phyloP scores from a whole-genome alignment of 805 yeast species.

The Candida ortonii region DNA sequence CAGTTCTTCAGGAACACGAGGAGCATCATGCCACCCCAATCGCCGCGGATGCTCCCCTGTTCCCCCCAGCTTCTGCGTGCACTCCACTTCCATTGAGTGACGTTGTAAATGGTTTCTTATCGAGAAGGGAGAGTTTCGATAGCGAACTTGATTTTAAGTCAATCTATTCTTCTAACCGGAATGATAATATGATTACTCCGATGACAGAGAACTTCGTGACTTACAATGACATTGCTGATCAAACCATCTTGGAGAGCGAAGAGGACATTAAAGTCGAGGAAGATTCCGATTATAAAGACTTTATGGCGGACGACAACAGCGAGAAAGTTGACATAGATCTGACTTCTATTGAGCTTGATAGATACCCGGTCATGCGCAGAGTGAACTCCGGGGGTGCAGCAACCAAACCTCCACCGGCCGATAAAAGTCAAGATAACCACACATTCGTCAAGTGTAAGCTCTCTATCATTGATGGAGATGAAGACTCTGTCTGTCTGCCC shows the following conservation, averaged over 20 bases:
- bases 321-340: constrained; percentile 11
- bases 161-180: constrained; percentile 6
- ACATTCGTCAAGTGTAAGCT: constrained; percentile 47
- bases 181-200: constrained; percentile 2
- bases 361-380: constrained; percentile 52
- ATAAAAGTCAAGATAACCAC: constrained; percentile 24
- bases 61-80: constrained; percentile 33
- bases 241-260: constrained; percentile 6
- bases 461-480: constrained; percentile 42
- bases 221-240: constrained; percentile 7
- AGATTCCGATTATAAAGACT: constrained; percentile 20
- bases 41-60: constrained; percentile 18
- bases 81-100: constrained; percentile 27
- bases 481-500: constrained; percentile 49
- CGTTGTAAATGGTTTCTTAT: constrained; percentile 9
- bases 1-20: constrained; percentile 2
- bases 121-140: constrained; percentile 23
- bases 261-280: constrained; percentile 14
- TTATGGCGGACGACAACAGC: constrained; percentile 3
- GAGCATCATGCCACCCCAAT: constrained; percentile 1
- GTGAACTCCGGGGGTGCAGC: constrained; percentile 56
- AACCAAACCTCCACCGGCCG: constrained; percentile 51
- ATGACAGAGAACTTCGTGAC: constrained; percentile 2
- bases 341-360: constrained; percentile 12
- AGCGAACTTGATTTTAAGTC: constrained; percentile 22